phyloP scores from a whole-genome alignment of 164 flowering plant genomes.

The Warburgia ugandensis region DNA sequence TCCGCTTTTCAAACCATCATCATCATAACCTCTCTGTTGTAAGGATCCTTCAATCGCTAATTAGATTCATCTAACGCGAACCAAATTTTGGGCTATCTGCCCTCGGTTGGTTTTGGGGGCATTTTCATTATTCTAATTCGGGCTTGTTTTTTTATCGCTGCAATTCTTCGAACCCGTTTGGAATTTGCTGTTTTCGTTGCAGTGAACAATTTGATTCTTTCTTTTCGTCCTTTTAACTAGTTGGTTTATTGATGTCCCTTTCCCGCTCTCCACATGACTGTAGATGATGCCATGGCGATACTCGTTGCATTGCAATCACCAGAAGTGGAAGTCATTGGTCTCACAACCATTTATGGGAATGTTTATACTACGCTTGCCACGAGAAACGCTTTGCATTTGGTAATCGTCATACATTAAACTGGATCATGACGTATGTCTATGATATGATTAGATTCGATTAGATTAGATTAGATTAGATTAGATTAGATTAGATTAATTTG shows the following conservation, averaged over 20 bases:
- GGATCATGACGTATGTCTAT: background rate
- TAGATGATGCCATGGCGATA: conserved; percentile 98
- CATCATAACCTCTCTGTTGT: no score
- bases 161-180: no score
- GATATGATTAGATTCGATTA: background rate
- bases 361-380: conserved; percentile 87
- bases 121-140: no score
- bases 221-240: background rate
- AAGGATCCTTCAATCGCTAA: no score
- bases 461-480: background rate
- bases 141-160: no score
- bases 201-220: no score
- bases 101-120: no score
- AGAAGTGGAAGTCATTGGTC: conserved; percentile 81
- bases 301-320: conserved; percentile 72
- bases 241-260: background rate
- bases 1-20: no score
- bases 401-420: conserved; percentile 14
- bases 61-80: no score
- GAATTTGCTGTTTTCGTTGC: no score
- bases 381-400: conserved; percentile 84
- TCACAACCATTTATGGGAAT: conserved; percentile 85
- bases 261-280: background rate
- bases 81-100: no score
- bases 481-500: conserved; percentile 1